Conservation (phyloP, 2,329 filamentous ascomycete species). For the Colletotrichum melonis region DNA sequence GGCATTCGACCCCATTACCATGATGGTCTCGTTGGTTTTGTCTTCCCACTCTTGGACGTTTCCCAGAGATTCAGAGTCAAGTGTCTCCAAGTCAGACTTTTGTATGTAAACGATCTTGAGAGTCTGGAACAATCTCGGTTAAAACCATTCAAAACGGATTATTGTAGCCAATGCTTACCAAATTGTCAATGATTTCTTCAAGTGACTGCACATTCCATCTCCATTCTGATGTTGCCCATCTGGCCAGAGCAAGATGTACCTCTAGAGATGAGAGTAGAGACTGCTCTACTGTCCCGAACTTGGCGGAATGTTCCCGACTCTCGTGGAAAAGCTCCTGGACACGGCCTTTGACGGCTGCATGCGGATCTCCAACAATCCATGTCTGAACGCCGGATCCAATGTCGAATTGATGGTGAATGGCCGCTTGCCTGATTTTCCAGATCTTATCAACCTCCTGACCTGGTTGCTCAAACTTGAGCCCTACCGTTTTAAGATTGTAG, state of each 20-base stretch:
- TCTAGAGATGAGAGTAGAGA: conserved; percentile 39
- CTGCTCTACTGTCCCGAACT: conserved; percentile 42
- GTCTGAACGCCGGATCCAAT: conserved; percentile 46
- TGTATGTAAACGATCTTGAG: background rate
- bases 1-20: conserved; percentile 50
- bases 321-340: background rate
- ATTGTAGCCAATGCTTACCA: conserved; percentile 40
- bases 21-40: conserved; percentile 46
- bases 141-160: background rate
- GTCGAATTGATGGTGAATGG: conserved; percentile 54
- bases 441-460: conserved; percentile 19
- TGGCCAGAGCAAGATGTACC: background rate
- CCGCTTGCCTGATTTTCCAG: conserved; percentile 52
- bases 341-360: conserved; percentile 40
- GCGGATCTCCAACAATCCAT: conserved; percentile 55
- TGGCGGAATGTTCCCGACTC: conserved; percentile 31
- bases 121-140: too few relatives aligned
- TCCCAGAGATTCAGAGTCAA: conserved; percentile 39
- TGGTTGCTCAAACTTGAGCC: background rate
- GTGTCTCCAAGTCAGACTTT: background rate
- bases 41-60: conserved; percentile 51
- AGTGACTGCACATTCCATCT: conserved; percentile 39
- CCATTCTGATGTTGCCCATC: conserved; percentile 36
- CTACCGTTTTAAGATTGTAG: conserved; percentile 47
- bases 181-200: conserved; percentile 30